Conservation (phyloP, 805 yeast species). For the Candida oleophila region DNA sequence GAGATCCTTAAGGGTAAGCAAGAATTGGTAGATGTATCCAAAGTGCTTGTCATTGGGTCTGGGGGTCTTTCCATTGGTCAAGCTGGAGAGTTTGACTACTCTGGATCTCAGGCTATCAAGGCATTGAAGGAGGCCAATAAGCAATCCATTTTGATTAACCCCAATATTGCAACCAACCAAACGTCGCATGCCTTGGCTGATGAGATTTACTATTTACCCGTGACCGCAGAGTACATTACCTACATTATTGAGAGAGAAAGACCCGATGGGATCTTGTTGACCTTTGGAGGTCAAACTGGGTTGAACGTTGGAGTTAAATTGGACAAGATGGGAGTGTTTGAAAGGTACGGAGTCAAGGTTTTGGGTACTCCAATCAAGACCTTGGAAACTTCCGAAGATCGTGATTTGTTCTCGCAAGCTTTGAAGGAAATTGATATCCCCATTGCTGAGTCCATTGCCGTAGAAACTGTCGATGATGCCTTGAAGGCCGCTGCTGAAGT, state of each 20-base stretch:
- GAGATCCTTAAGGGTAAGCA: conserved; percentile 58
- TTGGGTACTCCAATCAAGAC: conserved; percentile 97
- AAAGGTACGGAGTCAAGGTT: conserved; percentile 87
- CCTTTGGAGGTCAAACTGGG: conserved; percentile 99
- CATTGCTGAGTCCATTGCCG: conserved; percentile 95
- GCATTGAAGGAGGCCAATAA: conserved; percentile 91
- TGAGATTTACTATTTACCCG: conserved; percentile 93
- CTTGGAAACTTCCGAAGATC: conserved; percentile 93
- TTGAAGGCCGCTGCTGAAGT: conserved; percentile 82
- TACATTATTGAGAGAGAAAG: conserved; percentile 93
- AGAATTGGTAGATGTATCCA: conserved; percentile 75
- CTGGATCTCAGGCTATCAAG: conserved; percentile 96
- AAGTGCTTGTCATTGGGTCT: conserved; percentile 91
- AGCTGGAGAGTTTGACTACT: conserved; percentile 97
- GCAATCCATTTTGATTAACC: conserved; percentile 82
- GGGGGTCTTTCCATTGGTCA: conserved; percentile 98
- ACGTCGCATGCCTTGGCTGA: conserved; percentile 95
- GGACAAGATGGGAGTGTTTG: conserved; percentile 92
- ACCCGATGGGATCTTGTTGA: conserved; percentile 93
- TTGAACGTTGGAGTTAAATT: conserved; percentile 93
- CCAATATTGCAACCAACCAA: conserved; percentile 96
- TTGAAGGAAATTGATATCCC: conserved; percentile 93
- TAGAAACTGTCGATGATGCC: conserved; percentile 90
- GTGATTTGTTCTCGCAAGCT: conserved; percentile 94
- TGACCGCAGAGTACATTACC: conserved; percentile 93